A percentile compares a stretch with the other conserved stretches of the same genome.
Evolutionary conservation across 2,329 filamentous ascomycete species (phyloP).

Genomic region (Trichophyton schoenleinii): DNA sequence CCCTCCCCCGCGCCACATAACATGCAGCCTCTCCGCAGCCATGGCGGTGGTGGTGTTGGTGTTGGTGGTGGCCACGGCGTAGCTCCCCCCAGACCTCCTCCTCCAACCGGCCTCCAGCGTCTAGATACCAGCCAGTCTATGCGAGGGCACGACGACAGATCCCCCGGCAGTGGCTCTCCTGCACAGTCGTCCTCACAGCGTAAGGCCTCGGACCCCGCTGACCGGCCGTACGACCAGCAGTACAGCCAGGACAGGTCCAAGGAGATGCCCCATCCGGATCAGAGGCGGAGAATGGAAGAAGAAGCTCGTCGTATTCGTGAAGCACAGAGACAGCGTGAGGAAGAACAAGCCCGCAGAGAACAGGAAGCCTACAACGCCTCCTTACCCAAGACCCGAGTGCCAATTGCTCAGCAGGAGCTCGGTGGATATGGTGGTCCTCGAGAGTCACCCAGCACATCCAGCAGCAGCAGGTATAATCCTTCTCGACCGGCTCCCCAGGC

Average conservation of each 20-base stretch:
- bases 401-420: slow-evolving; percentile 80
- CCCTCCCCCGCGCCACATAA: slow-evolving; percentile 43
- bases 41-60: slow-evolving; percentile 16
- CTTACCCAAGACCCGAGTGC: slow-evolving; percentile 66
- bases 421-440: slow-evolving; percentile 53
- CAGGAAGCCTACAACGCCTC: slow-evolving; percentile 82
- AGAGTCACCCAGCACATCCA: slow-evolving; percentile 33
- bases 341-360: slow-evolving; percentile 58
- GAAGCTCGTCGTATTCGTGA: slow-evolving; percentile 37
- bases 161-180: slow-evolving; percentile 25
- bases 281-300: slow-evolving; percentile 40
- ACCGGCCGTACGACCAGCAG: slow-evolving; percentile 34
- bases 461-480: slow-evolving; percentile 64
- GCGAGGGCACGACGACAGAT: slow-evolving; percentile 19
- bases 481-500: slow-evolving; percentile 72
- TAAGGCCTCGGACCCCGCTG: slow-evolving; percentile 47
- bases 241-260: slow-evolving; percentile 35
- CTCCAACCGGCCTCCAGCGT: slow-evolving; percentile 41
- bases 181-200: slow-evolving; percentile 18
- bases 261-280: slow-evolving; percentile 47
- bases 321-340: slow-evolving; percentile 27
- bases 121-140: slow-evolving; percentile 33
- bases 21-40: slow-evolving; percentile 35
- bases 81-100: slow-evolving; percentile 53
- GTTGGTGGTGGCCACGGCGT: slow-evolving; percentile 38